Percentiles rank a stretch among this genome's conserved stretches.
These are phyloP conservation scores for Acacia crassicarpa DNA, from an alignment of 306 rosid genomes.

Conservation along the genomic window DNA sequence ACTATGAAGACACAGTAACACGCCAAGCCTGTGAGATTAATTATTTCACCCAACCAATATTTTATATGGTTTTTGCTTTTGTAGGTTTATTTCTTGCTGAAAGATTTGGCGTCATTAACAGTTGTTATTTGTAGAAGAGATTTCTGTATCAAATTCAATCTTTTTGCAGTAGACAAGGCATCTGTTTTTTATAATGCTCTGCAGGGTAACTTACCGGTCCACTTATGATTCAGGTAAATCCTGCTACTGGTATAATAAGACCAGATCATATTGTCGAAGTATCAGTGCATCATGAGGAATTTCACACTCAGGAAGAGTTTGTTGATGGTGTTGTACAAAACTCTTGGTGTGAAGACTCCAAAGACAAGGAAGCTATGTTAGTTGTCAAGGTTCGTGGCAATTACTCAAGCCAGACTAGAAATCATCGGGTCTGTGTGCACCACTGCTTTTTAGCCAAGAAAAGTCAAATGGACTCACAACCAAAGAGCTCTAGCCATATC, in stretches of 20 bases:
- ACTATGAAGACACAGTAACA: background rate
- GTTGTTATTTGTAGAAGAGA: background rate
- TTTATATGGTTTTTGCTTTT: background rate
- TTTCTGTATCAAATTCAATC: slow-evolving; percentile 6
- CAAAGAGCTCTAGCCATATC: slow-evolving; percentile 44
- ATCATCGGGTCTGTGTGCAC: slow-evolving; percentile 73
- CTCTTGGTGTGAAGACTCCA: slow-evolving; percentile 90
- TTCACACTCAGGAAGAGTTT: slow-evolving; percentile 71
- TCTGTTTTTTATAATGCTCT: slow-evolving; percentile 27
- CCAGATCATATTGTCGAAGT: slow-evolving; percentile 83
- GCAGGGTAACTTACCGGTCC: slow-evolving; percentile 3
- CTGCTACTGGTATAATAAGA: slow-evolving; percentile 78
- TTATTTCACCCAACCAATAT: background rate
- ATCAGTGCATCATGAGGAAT: slow-evolving; percentile 83
- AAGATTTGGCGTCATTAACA: background rate
- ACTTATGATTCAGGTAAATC: slow-evolving; percentile 66
- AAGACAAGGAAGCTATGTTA: slow-evolving; percentile 80
- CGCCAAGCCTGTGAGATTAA: background rate
- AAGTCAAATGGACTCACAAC: slow-evolving; percentile 38
- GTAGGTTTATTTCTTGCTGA: background rate
- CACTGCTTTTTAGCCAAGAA: slow-evolving; percentile 66
- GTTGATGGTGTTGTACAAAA: slow-evolving; percentile 80
- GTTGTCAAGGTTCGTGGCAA: slow-evolving; percentile 73
- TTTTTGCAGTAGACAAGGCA: background rate
- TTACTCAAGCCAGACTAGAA: slow-evolving; percentile 52